Evolutionary conservation across 2,329 filamentous ascomycete species (phyloP), one percentile per base, ranked within the genome.

Genomic region (Fusarium redolens): DNA sequence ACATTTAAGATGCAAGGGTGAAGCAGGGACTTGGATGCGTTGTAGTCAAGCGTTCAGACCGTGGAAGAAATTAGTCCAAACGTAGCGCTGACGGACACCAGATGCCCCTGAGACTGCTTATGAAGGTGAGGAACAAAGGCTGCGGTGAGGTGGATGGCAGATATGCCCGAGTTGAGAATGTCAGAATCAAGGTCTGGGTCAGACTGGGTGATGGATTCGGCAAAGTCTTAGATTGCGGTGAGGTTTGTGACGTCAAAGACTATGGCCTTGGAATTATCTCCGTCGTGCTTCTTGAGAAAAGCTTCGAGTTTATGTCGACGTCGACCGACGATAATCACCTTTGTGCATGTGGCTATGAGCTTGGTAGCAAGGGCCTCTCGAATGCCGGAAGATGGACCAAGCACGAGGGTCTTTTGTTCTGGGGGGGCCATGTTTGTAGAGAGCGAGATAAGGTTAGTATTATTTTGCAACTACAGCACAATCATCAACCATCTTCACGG

Each of bases 121-220:
- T 60, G 68, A 8, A 79, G 67, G n/a, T 77, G 75, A 22, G 78
- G 75, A 15, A 79, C 58, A 20, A 79, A 76, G 0, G 78, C 73
- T 10, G 76, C 69, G 8, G 78, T 77, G 7, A 79, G 45, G 41
- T 79, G 48, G 10, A 77, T 76, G 18, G 76, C 68, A 9, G 76
- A 70, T 18, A 88, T 82, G 15, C 88, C 89, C 0, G 88, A 85
- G 76, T 90, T 91, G 58, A 91, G 80, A 62, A 91, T 78, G 33
- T 91, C 78, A 71, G 85, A 85, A 79, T 90, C 72, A 28, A 76
- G 60, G 60, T 74, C 75, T 3, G 73, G 73, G 40, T 76, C 57
- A 7, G 64, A 65, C 28, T 44, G 35, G 4, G 45, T 61, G 17
- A 78, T 57, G 15, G 48, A 44, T 15, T 68, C 43, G 35, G 76